Evolutionary conservation across 225 moss, liverwort and hornwort species (phyloP), one percentile per base, ranked within the genome.

Genomic region (Pseudisothecium myosuroides): DNA sequence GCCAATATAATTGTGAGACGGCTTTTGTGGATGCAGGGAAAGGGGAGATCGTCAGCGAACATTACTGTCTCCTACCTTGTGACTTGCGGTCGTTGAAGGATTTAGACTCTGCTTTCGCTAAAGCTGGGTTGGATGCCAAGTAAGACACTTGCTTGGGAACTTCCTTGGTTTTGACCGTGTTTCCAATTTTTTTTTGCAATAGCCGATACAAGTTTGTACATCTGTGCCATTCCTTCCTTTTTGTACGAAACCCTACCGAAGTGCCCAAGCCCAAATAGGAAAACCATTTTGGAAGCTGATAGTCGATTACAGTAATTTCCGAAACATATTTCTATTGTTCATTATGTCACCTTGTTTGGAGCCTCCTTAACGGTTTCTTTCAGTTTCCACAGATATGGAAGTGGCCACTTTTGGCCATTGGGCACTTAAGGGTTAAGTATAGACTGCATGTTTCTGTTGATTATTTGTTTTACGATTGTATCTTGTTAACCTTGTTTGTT

Each of bases 91-190:
- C 91, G 80, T 77, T 92, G 78, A 94, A 92, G 80, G 95, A 92
- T 54, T 81, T 97, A 68, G 96, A 97, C 89, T 80, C 67, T 47
- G 94, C 89, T 64, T 95, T 97, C 62, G 87, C 89, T 92, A 92
- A 91, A 90, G 92, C 97, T 83, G 93, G 94, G 76, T 93, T 98
- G 87, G 96, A 98, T 95, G 83, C 94, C 76, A 96, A 95, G 98
- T 98, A 90, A 86, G 93, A 84, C 55, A 66, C 88, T 93, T 92
- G 86, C 85, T 94, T 80, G 74, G 86, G 81, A 86, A 83, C 88
- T 88, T 52, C 79, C 80, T 86, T 91, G 92, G 87, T 89, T 90
- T 87, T 90, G 60, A 85, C 66, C 88, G 39, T 56, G 72, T 80
- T 78, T 87, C 26, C 58, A 64, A 17, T 56, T 32, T 55, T 52